Conservation (phyloP, 2,329 filamentous ascomycete species). For the Periconia sp. region DNA sequence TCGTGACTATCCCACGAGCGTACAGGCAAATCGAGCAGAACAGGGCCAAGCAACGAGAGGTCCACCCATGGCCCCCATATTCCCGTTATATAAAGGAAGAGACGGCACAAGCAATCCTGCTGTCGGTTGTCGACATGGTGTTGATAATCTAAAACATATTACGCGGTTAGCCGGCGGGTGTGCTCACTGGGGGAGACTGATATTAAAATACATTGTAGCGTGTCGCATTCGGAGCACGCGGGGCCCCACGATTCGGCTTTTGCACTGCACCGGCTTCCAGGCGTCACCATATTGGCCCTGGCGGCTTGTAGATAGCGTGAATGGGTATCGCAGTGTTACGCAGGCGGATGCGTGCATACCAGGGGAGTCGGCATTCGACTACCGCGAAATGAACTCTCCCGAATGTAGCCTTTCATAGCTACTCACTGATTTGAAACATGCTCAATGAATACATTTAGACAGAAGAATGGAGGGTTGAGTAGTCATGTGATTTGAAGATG, state of each 20-base stretch:
- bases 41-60: too few species aligned
- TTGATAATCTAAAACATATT: conserved; percentile 27
- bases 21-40: too few species aligned
- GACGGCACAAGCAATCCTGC: conserved; percentile 10
- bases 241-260: conserved; percentile 28
- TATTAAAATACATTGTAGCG: conserved; percentile 27
- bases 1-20: too few species aligned
- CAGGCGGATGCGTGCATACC: too few species aligned
- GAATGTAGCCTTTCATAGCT: too few species aligned
- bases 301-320: too few species aligned
- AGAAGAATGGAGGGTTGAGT: background rate
- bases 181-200: conserved; percentile 24
- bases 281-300: too few species aligned
- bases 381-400: too few species aligned
- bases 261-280: conserved; percentile 5
- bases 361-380: too few species aligned
- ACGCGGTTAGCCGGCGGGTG: conserved; percentile 26
- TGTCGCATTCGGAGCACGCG: conserved; percentile 23
- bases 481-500: background rate
- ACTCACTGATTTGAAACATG: too few species aligned
- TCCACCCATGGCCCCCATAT: conserved; percentile 9
- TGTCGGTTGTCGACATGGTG: conserved; percentile 12
- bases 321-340: too few species aligned
- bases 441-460: too few species aligned
- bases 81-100: conserved; percentile 10